Percentiles rank a stretch among this genome's conserved stretches.
These are phyloP conservation scores for Aspergillus novofumigatus DNA, from an alignment of 2,329 filamentous ascomycete species.

Conservation along the genomic window DNA sequence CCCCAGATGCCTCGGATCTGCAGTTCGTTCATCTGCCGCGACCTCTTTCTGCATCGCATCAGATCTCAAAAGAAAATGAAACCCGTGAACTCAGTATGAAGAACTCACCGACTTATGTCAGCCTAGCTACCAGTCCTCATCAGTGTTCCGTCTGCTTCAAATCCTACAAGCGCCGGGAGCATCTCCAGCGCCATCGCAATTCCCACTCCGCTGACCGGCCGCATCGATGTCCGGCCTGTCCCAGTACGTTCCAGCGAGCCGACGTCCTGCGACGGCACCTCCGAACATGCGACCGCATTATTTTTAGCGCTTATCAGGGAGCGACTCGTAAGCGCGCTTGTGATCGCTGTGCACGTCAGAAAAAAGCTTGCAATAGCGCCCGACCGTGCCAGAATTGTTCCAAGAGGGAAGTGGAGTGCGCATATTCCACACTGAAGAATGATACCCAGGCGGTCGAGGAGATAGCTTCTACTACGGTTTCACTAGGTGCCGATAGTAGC, in stretches of 20 bases:
- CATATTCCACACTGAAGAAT: slow-evolving; percentile 14
- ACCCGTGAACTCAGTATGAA: not conserved
- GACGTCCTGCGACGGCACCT: slow-evolving; percentile 37
- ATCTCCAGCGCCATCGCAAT: slow-evolving; percentile 32
- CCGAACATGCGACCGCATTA: slow-evolving; percentile 27
- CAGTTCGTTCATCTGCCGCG: not conserved
- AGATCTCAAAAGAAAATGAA: not conserved
- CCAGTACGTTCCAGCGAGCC: slow-evolving; percentile 32
- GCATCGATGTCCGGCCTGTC: slow-evolving; percentile 29
- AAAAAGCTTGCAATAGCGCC: slow-evolving; percentile 31
- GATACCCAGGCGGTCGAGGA: not conserved
- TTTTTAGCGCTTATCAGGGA: slow-evolving; percentile 2
- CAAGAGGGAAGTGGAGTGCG: slow-evolving; percentile 17
- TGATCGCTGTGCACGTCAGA: slow-evolving; percentile 33
- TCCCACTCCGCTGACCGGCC: slow-evolving; percentile 32
- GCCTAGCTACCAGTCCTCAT: slow-evolving; percentile 2
- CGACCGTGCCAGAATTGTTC: slow-evolving; percentile 29
- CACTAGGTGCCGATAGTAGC: not conserved
- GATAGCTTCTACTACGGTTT: not conserved
- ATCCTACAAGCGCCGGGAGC: slow-evolving; percentile 36
- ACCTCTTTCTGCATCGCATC: not conserved
- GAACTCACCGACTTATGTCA: not conserved
- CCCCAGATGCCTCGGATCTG: not conserved
- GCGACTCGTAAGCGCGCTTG: slow-evolving; percentile 28
- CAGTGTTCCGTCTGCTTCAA: slow-evolving; percentile 32